Conservation (phyloP, 441 rosid species). For the Arabidopsis hybrid region DNA sequence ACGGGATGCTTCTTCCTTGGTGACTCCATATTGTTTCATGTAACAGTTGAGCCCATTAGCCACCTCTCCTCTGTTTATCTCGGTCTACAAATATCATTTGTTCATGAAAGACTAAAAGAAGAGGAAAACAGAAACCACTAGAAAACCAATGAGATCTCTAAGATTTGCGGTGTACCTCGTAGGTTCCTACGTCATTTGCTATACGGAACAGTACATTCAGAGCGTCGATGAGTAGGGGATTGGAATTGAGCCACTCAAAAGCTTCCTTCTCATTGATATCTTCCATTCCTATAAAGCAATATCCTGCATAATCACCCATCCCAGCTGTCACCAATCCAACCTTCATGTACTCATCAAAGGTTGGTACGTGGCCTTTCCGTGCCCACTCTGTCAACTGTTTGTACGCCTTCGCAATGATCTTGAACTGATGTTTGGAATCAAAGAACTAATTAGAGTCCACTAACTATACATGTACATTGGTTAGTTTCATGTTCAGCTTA, state of each 20-base stretch:
- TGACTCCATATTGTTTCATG: constrained; percentile 29
- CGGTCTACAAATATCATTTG: constrained; percentile 6
- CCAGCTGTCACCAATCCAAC: not conserved
- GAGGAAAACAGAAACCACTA: too few species aligned
- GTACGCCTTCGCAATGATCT: constrained; percentile 1
- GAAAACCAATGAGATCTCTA: not conserved
- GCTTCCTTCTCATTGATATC: constrained; percentile 6
- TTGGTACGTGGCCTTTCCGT: not conserved
- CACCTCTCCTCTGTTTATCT: constrained; percentile 24
- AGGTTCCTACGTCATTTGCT: constrained; percentile 16
- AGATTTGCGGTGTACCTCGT: constrained; percentile 16
- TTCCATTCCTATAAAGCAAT: constrained; percentile 22
- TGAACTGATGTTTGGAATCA: not conserved
- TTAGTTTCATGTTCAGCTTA: not conserved
- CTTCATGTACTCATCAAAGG: constrained; percentile 32
- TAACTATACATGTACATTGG: not conserved
- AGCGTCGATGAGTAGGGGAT: not conserved
- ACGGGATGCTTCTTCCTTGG: not conserved
- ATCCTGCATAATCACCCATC: not conserved
- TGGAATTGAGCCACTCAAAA: not conserved
- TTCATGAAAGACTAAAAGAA: not conserved
- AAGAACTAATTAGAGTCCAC: not conserved
- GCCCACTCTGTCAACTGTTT: not conserved
- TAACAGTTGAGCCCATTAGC: constrained; percentile 22
- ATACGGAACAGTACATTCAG: constrained; percentile 3